phyloP scores from a whole-genome alignment of 2,329 filamentous ascomycete genomes.

The Phialophora expanda region DNA sequence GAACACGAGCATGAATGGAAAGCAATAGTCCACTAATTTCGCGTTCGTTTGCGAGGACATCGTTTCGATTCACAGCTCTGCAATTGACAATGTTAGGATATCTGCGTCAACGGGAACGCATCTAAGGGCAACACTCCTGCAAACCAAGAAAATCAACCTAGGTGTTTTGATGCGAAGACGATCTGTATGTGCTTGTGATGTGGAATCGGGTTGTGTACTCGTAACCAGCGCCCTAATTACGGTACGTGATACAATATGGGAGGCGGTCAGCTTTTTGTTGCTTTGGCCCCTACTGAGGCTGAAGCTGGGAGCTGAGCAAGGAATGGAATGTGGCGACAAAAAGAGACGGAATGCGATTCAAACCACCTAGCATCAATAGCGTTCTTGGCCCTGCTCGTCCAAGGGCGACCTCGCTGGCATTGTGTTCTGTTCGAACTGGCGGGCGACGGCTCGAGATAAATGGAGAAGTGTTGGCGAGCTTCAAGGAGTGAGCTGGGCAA shows the following conservation, averaged over 20 bases:
- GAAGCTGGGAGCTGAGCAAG: constrained; percentile 12
- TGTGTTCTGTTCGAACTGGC: not conserved
- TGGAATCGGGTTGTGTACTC: not conserved
- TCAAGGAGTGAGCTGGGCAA: not conserved
- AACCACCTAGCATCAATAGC: not conserved
- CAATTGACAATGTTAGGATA: not conserved
- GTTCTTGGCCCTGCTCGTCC: not conserved
- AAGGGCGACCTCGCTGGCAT: not conserved
- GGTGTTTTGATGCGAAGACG: not conserved
- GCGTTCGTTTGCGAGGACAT: not conserved
- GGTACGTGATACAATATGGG: not conserved
- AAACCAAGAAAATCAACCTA: not conserved
- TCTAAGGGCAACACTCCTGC: not conserved
- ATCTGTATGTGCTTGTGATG: not conserved
- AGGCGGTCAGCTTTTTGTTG: not conserved
- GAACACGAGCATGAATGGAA: not conserved
- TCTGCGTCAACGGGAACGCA: not conserved
- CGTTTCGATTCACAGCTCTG: not conserved
- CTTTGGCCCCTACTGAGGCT: constrained; percentile 14
- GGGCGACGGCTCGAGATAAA: not conserved
- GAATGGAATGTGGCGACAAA: constrained; percentile 4
- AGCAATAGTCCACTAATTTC: not conserved
- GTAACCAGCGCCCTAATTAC: not conserved
- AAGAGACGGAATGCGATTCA: not conserved
- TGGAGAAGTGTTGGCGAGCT: not conserved